Evolutionary conservation across 1,284 basidiomycete genomes (phyloP).

Genomic region (Cryptococcus hybrid): DNA sequence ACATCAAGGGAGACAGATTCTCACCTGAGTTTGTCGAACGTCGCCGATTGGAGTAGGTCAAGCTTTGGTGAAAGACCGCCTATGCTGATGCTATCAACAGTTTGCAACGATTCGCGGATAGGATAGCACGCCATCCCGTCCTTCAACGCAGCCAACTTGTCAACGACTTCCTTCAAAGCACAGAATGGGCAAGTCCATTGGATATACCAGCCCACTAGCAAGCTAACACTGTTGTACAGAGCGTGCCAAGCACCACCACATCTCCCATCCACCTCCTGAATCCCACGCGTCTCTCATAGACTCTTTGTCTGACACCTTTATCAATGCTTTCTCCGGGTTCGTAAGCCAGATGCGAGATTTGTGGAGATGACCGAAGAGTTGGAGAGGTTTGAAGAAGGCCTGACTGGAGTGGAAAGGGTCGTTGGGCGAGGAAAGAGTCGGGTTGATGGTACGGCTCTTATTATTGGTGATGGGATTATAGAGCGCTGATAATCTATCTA

Average conservation of each 20-base stretch:
- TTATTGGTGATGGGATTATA: background rate
- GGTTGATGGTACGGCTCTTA: conserved; percentile 72
- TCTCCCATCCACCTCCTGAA: conserved; percentile 83
- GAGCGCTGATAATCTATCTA: conserved; percentile 38
- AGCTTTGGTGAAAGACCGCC: background rate
- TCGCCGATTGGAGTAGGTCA: conserved; percentile 72
- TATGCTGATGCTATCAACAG: conserved; percentile 51
- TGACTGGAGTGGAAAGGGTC: conserved; percentile 74
- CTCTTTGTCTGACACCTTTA: conserved; percentile 88
- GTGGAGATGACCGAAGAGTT: conserved; percentile 84
- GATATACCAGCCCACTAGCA: background rate
- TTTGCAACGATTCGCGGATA: conserved; percentile 87
- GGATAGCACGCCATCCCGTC: conserved; percentile 87
- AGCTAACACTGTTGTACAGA: conserved; percentile 56
- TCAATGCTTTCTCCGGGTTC: conserved; percentile 89
- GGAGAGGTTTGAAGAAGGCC: conserved; percentile 92
- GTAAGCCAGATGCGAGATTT: conserved; percentile 96
- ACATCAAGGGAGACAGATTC: conserved; percentile 96
- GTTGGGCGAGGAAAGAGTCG: conserved; percentile 71
- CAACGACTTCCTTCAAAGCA: conserved; percentile 89
- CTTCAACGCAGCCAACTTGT: conserved; percentile 88
- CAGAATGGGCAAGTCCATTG: conserved; percentile 71
- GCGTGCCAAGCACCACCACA: conserved; percentile 89
- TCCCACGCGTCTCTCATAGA: conserved; percentile 80
- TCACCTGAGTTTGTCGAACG: conserved; percentile 95